These are phyloP conservation scores for Coemansia sp. DNA, from an alignment of 192 early-diverging fungal species.

Conservation along the genomic window DNA sequence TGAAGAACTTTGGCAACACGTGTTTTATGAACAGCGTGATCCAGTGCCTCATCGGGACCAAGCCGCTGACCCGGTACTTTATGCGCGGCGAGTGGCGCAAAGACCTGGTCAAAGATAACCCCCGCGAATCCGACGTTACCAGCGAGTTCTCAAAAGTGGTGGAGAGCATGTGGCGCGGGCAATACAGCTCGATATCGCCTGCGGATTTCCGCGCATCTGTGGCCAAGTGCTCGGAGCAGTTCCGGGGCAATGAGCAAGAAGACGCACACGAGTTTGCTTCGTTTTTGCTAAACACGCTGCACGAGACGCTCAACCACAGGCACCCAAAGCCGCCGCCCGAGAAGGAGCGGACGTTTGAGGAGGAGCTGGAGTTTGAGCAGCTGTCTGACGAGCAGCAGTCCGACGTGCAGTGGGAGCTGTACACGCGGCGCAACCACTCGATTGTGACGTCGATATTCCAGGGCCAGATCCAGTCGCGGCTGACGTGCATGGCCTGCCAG, in stretches of 20 bases:
- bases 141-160: constrained; percentile 78
- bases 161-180: constrained; percentile 77
- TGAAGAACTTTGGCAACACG: constrained; percentile 82
- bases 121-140: constrained; percentile 66
- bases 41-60: constrained; percentile 72
- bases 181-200: constrained; percentile 76
- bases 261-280: constrained; percentile 96
- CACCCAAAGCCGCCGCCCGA: constrained; percentile 44
- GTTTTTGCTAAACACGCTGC: constrained; percentile 85
- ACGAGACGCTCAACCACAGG: constrained; percentile 88
- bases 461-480: constrained; percentile 55
- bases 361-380: constrained; percentile 62
- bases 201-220: constrained; percentile 74
- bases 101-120: constrained; percentile 49
- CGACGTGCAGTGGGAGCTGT: constrained; percentile 70
- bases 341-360: constrained; percentile 43
- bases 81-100: constrained; percentile 56
- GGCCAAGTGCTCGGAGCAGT: constrained; percentile 74
- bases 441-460: constrained; percentile 91
- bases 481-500: constrained; percentile 38
- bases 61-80: constrained; percentile 71
- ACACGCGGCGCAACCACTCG: constrained; percentile 72
- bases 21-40: constrained; percentile 86
- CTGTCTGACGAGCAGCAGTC: constrained; percentile 63
- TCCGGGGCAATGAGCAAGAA: constrained; percentile 88